phyloP scores from a whole-genome alignment of 2,329 filamentous ascomycete species.

The Zymoseptoria brevis region DNA sequence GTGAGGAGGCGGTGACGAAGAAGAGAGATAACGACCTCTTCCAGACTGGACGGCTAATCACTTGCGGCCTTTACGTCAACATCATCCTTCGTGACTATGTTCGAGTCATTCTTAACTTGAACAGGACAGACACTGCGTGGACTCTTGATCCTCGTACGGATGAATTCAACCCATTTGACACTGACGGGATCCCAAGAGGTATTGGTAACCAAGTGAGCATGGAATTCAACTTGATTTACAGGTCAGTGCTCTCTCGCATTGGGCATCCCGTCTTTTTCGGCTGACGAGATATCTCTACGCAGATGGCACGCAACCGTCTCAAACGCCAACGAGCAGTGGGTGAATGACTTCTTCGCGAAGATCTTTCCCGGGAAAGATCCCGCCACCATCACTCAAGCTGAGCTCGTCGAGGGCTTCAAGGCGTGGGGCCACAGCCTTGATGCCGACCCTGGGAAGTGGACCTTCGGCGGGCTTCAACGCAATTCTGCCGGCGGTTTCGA shows the following conservation, averaged over 20 bases:
- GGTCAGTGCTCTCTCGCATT: background rate
- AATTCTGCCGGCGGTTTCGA: conserved; percentile 42
- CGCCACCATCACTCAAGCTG: background rate
- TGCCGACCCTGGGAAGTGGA: conserved; percentile 33
- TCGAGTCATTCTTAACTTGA: conserved; percentile 66
- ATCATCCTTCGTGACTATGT: conserved; percentile 73
- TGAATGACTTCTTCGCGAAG: conserved; percentile 24
- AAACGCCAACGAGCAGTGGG: conserved; percentile 36
- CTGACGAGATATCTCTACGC: conserved; percentile 2
- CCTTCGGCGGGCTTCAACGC: conserved; percentile 32
- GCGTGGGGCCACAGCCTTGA: conserved; percentile 11
- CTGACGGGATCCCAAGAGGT: conserved; percentile 14
- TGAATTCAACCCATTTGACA: conserved; percentile 26
- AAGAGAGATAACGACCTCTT: conserved; percentile 56
- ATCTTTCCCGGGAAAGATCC: background rate
- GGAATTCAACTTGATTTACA: conserved; percentile 45
- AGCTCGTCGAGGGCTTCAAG: background rate
- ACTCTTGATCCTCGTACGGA: conserved; percentile 70
- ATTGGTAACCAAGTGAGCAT: conserved; percentile 42
- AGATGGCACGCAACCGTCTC: conserved; percentile 39
- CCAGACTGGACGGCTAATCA: conserved; percentile 67
- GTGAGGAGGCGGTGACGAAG: conserved; percentile 39
- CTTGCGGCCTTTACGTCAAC: conserved; percentile 68
- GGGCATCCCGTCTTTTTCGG: background rate
- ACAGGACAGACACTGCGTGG: conserved; percentile 67